Evolutionary conservation across 768 basidiomycete species (phyloP).

Genomic region (Pulveroboletus sp.): DNA sequence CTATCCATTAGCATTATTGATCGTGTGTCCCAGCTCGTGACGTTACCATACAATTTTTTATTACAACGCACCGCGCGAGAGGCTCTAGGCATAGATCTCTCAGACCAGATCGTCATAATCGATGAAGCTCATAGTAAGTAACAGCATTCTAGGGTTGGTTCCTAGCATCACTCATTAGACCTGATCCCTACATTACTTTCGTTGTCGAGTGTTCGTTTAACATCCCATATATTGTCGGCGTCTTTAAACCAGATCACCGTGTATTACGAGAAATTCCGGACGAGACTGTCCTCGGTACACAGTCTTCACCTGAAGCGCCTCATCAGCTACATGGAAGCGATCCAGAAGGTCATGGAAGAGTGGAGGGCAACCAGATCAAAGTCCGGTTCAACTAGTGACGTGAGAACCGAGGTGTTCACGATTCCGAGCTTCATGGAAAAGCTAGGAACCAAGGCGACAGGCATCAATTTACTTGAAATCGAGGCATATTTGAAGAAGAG

Average conservation of each 20-base stretch:
- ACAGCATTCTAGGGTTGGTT: conserved; percentile 1
- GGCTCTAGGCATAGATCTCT: conserved; percentile 81
- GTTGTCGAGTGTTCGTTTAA: conserved; percentile 69
- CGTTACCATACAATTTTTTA: conserved; percentile 90
- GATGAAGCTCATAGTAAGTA: conserved; percentile 94
- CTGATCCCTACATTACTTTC: conserved; percentile 87
- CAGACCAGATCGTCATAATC: conserved; percentile 80
- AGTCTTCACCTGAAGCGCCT: conserved; percentile 78
- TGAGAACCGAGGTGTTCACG: conserved; percentile 58
- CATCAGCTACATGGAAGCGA: conserved; percentile 63
- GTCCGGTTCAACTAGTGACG: conserved; percentile 7
- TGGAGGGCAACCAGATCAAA: conserved; percentile 39
- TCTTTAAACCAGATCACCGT: conserved; percentile 72
- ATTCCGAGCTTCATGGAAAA: conserved; percentile 59
- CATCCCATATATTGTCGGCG: conserved; percentile 49
- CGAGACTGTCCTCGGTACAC: conserved; percentile 69
- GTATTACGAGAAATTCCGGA: conserved; percentile 76
- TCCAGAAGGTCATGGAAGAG: conserved; percentile 54
- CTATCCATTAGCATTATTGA: not conserved
- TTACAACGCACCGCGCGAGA: conserved; percentile 81
- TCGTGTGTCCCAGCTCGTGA: conserved; percentile 58
- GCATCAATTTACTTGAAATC: conserved; percentile 81
- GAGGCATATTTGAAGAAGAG: conserved; percentile 77
- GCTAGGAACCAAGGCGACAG: conserved; percentile 64
- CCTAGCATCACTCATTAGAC: conserved; percentile 45